Evolutionary conservation across 768 basidiomycete genomes (phyloP).

Genomic region (Lanmaoa pseudosensibilis): DNA sequence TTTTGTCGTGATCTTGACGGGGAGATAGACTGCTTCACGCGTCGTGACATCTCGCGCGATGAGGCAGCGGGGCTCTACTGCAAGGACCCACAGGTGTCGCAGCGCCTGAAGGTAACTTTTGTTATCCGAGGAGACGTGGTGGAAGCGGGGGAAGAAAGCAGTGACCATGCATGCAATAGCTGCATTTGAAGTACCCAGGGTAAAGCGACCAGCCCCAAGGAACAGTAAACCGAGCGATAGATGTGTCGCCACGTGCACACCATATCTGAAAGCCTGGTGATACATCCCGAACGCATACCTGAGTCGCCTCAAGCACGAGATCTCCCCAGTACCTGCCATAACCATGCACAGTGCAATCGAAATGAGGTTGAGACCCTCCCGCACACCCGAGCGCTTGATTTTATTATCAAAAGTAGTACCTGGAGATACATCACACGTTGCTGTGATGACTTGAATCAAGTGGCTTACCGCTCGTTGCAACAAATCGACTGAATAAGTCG

Average conservation of each 20-base stretch:
- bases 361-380: slow-evolving; percentile 86
- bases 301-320: slow-evolving; percentile 82
- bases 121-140: slow-evolving; percentile 79
- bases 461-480: slow-evolving; percentile 63
- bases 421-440: slow-evolving; percentile 28
- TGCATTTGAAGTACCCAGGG: slow-evolving; percentile 87
- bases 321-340: slow-evolving; percentile 97
- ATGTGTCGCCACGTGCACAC: slow-evolving; percentile 87
- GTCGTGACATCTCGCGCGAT: slow-evolving; percentile 92
- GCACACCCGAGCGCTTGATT: slow-evolving; percentile 82
- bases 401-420: slow-evolving; percentile 82
- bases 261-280: slow-evolving; percentile 74
- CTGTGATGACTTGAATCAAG: not conserved
- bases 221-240: slow-evolving; percentile 90
- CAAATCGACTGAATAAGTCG: slow-evolving; percentile 72
- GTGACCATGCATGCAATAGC: slow-evolving; percentile 88
- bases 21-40: slow-evolving; percentile 86
- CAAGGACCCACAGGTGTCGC: slow-evolving; percentile 94
- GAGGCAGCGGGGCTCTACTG: slow-evolving; percentile 91
- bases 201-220: slow-evolving; percentile 90
- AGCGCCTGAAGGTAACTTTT: slow-evolving; percentile 89
- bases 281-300: slow-evolving; percentile 90
- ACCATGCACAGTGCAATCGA: slow-evolving; percentile 87
- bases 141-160: slow-evolving; percentile 90
- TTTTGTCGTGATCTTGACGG: slow-evolving; percentile 80